These are phyloP conservation scores for Apiospora koreana DNA, from an alignment of 2,329 filamentous ascomycete genomes.

Conservation along the genomic window DNA sequence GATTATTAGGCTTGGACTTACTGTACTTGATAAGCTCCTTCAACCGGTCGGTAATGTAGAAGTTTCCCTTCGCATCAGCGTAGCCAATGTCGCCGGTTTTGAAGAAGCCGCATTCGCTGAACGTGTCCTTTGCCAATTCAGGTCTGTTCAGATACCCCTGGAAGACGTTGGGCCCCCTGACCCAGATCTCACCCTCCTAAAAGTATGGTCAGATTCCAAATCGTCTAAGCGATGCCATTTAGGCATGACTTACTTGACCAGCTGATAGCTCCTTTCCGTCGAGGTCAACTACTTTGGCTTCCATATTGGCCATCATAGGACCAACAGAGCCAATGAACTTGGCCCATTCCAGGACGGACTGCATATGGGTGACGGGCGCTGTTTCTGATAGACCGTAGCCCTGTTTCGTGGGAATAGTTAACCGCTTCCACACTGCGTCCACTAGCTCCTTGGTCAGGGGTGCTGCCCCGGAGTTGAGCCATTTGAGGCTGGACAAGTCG, in stretches of 20 bases:
- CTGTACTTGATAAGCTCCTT: slow-evolving; percentile 68
- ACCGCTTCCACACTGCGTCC: slow-evolving; percentile 70
- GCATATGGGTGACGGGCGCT: slow-evolving; percentile 74
- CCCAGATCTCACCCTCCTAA: slow-evolving; percentile 70
- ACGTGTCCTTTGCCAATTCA: slow-evolving; percentile 68
- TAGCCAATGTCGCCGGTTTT: slow-evolving; percentile 87
- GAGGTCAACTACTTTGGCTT: slow-evolving; percentile 76
- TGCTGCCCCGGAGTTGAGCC: slow-evolving; percentile 86
- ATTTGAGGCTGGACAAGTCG: slow-evolving; percentile 75
- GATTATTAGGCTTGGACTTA: slow-evolving; percentile 32
- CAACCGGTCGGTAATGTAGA: slow-evolving; percentile 86
- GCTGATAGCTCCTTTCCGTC: slow-evolving; percentile 56
- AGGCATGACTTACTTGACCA: slow-evolving; percentile 40
- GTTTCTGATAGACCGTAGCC: slow-evolving; percentile 91
- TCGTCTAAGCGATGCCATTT: not conserved
- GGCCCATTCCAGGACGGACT: slow-evolving; percentile 75
- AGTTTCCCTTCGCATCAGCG: slow-evolving; percentile 74
- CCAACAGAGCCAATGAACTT: slow-evolving; percentile 78
- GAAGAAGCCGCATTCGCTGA: slow-evolving; percentile 81
- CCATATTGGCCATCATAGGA: slow-evolving; percentile 74
- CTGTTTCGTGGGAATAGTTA: slow-evolving; percentile 83
- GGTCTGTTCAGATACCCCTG: slow-evolving; percentile 76
- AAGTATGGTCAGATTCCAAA: not conserved
- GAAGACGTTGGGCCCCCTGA: slow-evolving; percentile 80
- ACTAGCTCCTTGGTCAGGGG: slow-evolving; percentile 82